Evolutionary conservation across 805 yeast genomes (phyloP), one percentile per base, ranked within the genome.

Genomic region (Ogataea allantospora): DNA sequence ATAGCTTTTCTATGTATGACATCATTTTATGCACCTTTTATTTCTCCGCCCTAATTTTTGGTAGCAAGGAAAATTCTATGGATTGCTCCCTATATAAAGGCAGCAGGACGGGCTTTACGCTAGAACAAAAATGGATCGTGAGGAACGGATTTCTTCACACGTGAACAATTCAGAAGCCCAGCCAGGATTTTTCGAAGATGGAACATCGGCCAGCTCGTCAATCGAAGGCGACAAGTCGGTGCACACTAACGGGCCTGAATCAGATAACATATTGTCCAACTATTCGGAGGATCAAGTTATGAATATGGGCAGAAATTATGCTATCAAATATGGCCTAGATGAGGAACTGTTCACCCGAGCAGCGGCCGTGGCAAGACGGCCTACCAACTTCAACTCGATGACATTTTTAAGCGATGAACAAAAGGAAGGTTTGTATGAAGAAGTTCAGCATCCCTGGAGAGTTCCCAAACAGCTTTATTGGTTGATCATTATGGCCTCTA

Each of bases 281-380:
- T 80, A 80, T 50, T 59, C 78, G 12, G 80, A 77, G 45, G 73
- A 71, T 17, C 83, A 80, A 53, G 83, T 76, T 6, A 76, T 75
- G 76, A 72, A 70, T 43, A 80, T 80, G 85, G 87, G 87, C 26
- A 67, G 83, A 47, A 71, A 72, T 42, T 81, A 80, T 58, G 86
- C 87, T 14, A 44, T 60, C 21, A 75, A 75, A 49, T 66, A 79
- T 47, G 70, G 65, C 7, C 53, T 81, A 51, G 83, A 78, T 46
- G 67, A 67, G 3, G 84, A 77, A 15, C 62, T 80, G 31, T 79
- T 81, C 56, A 79, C 77, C 10, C 67, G 67, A 30, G 88, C 76
- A 14, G 88, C 87, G 1, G 84, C 83, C 5, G 59, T 81, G 32
- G 86, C 88, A 3, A 66, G 87, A 55, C 57, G 65, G 27, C 87